Evolutionary conservation across 2,329 filamentous ascomycete species (phyloP).

Genomic region (Fusarium nisikadoi): DNA sequence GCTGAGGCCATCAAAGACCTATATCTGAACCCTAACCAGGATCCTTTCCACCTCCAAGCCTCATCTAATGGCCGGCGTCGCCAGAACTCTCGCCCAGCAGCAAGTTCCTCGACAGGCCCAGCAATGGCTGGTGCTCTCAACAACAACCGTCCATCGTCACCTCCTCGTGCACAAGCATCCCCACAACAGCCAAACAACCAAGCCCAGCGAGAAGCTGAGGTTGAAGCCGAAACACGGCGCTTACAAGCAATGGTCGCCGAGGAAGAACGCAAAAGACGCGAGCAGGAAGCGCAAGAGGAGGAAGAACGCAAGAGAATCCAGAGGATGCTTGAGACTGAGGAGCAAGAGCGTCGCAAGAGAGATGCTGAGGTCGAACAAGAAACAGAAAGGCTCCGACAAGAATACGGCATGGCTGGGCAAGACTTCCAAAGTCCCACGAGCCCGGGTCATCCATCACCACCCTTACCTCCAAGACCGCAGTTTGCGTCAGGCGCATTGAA

Average conservation of each 20-base stretch:
- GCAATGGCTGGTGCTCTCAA: conserved; percentile 55
- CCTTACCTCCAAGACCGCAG: conserved; percentile 49
- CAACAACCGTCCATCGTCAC: conserved; percentile 40
- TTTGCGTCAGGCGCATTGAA: conserved; percentile 31
- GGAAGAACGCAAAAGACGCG: conserved; percentile 63
- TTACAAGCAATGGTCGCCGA: conserved; percentile 66
- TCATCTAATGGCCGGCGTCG: conserved; percentile 46
- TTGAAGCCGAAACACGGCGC: conserved; percentile 82
- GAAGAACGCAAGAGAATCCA: conserved; percentile 67
- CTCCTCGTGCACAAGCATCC: conserved; percentile 23
- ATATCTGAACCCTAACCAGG: conserved; percentile 71
- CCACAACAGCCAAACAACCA: conserved; percentile 31
- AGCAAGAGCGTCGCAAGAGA: conserved; percentile 64
- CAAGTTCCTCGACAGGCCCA: conserved; percentile 38
- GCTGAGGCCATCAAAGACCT: conserved; percentile 74
- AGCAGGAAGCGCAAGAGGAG: conserved; percentile 65
- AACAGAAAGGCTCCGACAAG: conserved; percentile 79
- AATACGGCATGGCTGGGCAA: conserved; percentile 71
- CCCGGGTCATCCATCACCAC: conserved; percentile 44
- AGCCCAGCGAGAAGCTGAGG: conserved; percentile 52
- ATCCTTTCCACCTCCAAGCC: conserved; percentile 79
- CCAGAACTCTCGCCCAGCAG: conserved; percentile 53
- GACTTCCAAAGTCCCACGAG: conserved; percentile 41
- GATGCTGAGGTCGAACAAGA: conserved; percentile 77
- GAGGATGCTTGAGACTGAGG: conserved; percentile 74